Conservation (phyloP, 805 yeast species). For the Hanseniaspora thailandica region DNA sequence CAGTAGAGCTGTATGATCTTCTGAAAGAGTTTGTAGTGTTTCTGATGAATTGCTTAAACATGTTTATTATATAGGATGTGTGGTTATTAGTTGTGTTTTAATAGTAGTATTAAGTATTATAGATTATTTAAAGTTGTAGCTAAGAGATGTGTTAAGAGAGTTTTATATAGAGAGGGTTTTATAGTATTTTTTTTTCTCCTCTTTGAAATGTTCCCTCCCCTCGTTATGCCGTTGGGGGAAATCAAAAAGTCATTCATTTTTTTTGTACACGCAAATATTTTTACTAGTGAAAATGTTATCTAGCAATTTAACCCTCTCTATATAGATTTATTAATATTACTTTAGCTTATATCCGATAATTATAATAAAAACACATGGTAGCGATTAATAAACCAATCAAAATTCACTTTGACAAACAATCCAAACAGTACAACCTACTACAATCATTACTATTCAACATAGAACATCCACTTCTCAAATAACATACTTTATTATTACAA, state of each 20-base stretch:
- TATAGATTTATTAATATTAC: no score
- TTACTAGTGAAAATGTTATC: background rate
- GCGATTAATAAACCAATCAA: background rate
- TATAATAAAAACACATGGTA: no score
- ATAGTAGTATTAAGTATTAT: background rate
- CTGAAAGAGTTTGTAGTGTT: slow-evolving; percentile 2
- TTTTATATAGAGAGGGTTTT: no score
- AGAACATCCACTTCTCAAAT: slow-evolving; percentile 5
- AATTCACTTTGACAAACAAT: background rate
- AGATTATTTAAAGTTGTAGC: background rate
- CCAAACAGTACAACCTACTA: background rate
- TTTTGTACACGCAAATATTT: background rate
- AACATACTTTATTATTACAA: background rate
- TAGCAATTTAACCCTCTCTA: background rate
- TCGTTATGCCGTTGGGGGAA: background rate
- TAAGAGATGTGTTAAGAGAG: no score
- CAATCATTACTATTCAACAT: background rate
- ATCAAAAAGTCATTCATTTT: background rate
- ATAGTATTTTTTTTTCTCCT: background rate
- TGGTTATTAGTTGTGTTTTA: background rate
- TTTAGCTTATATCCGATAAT: no score
- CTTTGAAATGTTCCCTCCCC: background rate
- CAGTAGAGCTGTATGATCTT: slow-evolving; percentile 9
- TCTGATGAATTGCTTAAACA: slow-evolving; percentile 12
- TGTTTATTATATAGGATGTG: background rate